Conservation (phyloP, 257 asterid species). For the Solanum okadae region DNA sequence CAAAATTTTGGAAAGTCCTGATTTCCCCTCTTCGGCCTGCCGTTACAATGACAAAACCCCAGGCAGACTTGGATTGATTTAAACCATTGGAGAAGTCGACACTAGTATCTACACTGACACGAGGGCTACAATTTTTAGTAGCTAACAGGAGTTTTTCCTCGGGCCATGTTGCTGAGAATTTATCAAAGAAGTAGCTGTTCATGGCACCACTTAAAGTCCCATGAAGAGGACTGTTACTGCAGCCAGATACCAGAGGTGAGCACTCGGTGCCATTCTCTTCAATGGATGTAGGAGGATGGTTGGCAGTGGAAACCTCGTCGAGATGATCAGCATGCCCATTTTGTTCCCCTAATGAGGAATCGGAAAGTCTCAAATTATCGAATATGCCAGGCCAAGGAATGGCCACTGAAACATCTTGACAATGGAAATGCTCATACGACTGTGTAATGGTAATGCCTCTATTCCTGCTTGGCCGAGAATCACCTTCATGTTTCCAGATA, state of each 20-base stretch:
- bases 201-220: constrained; percentile 44
- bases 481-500: constrained; percentile 86
- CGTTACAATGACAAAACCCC: constrained; percentile 91
- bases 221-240: constrained; percentile 50
- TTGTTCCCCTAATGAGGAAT: constrained; percentile 20
- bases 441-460: constrained; percentile 71
- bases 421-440: constrained; percentile 75
- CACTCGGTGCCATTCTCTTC: constrained; percentile 49
- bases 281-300: constrained; percentile 48
- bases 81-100: constrained; percentile 52
- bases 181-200: constrained; percentile 65
- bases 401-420: constrained; percentile 89
- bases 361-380: constrained; percentile 36
- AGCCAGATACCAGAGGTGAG: constrained; percentile 40
- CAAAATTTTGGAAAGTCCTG: constrained; percentile 85
- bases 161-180: constrained; percentile 82
- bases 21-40: constrained; percentile 93
- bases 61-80: constrained; percentile 50
- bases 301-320: constrained; percentile 38
- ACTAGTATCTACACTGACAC: constrained; percentile 57
- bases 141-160: constrained; percentile 73
- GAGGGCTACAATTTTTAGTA: constrained; percentile 54
- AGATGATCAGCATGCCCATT: constrained; percentile 26
- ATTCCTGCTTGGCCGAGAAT: constrained; percentile 66
- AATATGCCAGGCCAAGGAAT: constrained; percentile 90